Evolutionary conservation across 75 land plant species (phyloP), one percentile per base, ranked within the genome.

Genomic region (Isoetes taiwanensis): DNA sequence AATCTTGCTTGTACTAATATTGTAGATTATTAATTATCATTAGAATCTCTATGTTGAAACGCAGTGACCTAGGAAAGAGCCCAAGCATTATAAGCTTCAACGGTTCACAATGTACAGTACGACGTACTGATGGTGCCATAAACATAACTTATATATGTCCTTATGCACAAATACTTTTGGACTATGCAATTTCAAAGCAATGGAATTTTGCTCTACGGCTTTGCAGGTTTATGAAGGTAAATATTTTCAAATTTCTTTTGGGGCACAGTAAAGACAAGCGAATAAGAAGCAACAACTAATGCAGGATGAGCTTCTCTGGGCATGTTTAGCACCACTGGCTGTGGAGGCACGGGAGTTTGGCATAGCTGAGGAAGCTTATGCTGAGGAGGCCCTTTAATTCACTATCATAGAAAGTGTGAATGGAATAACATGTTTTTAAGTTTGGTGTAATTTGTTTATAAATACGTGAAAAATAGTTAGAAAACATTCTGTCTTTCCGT

Each of bases 241-340:
- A 28, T 21, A 12, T 1, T 21, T 34, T 59, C 11, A 14, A 1
- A 32, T 0, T 0, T 30, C 17, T 20, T 56, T 1, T 29, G n/a
- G n/a, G 21, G 41, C 2, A 57, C 25, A 38, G 11, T 14, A 12
- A 39, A 19, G 19, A 4, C 40, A 41, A 6, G 41, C 2, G 39
- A 37, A 37, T 37, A 37, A 37, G 32, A 41, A 27, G 42, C 5
- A 3, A n/a, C 8, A n/a, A n/a, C n/a, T n/a, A n/a, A 12, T 69
- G 72, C 59, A 69, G 72, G 72, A 69, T 20, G 59, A 56, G 40
- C 57, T 63, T 17, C 59, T 69, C 5, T 69, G 72, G 72, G 72
- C 72, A 17, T 62, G 59, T 3, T 32, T 69, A 9, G 72, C 72
- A 12, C 52, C 43, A 17, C 43, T 24, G 25, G 59, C 72, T 32